Conservation (phyloP, 768 basidiomycete genomes). For the Tremella fuciformis region DNA sequence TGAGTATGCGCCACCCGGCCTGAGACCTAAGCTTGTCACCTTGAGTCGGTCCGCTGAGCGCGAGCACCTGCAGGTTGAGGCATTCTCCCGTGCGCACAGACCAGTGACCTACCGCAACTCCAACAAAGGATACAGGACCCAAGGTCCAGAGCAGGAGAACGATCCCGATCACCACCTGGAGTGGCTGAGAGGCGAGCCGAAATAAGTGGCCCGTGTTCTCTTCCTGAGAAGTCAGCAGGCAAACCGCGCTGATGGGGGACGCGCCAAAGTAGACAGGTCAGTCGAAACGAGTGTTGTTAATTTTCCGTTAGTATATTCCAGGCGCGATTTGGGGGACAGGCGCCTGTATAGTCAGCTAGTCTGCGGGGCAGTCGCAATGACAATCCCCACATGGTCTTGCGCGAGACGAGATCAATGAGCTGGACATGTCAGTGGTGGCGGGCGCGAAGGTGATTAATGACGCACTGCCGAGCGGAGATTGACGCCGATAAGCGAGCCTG, state of each 20-base stretch:
- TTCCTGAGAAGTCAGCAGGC: conserved; percentile 9
- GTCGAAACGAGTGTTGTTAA: conserved; percentile 67
- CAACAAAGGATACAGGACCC: conserved; percentile 67
- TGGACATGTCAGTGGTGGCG: background rate
- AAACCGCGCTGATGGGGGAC: background rate
- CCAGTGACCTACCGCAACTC: conserved; percentile 13
- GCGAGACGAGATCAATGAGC: conserved; percentile 58
- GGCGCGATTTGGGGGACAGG: conserved; percentile 62
- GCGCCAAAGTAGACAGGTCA: conserved; percentile 23
- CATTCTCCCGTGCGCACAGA: background rate
- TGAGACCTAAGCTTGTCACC: background rate
- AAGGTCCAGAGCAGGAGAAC: conserved; percentile 65
- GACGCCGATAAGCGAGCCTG: conserved; percentile 13
- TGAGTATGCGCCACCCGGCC: too few species aligned
- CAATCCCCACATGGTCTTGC: conserved; percentile 59
- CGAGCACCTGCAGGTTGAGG: conserved; percentile 1
- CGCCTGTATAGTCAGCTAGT: conserved; percentile 42
- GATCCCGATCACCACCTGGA: conserved; percentile 61
- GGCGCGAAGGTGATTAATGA: background rate
- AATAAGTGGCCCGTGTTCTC: background rate
- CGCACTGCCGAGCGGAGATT: conserved; percentile 13
- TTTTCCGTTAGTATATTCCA: conserved; percentile 63
- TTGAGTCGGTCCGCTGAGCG: conserved; percentile 1
- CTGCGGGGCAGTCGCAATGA: conserved; percentile 9
- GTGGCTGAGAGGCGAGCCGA: conserved; percentile 56